Percentiles rank a stretch among this genome's conserved stretches.
phyloP scores from a whole-genome alignment of 2,329 filamentous ascomycete species.

The Trichothecium sympodiale region DNA sequence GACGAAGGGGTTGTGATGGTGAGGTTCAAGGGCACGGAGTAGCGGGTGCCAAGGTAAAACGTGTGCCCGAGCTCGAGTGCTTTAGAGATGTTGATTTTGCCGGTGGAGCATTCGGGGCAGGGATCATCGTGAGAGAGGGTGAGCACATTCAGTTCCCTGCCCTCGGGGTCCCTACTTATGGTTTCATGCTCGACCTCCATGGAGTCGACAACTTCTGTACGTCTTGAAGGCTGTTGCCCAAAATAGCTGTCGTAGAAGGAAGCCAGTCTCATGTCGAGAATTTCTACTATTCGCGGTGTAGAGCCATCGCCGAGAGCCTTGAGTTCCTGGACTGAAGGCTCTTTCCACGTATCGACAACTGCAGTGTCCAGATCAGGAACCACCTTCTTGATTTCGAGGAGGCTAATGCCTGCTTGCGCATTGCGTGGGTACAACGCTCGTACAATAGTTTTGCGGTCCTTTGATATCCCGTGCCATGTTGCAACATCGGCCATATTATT shows the following conservation, averaged over 20 bases:
- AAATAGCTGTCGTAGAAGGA: slow-evolving; percentile 9
- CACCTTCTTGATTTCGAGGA: slow-evolving; percentile 52
- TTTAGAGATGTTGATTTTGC: slow-evolving; percentile 52
- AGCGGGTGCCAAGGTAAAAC: slow-evolving; percentile 84
- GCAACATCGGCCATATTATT: slow-evolving; percentile 10
- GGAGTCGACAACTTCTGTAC: background rate
- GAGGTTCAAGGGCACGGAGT: slow-evolving; percentile 65
- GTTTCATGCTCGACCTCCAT: slow-evolving; percentile 2
- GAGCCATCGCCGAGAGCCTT: slow-evolving; percentile 1
- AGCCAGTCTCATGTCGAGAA: slow-evolving; percentile 21
- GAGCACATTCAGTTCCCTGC: slow-evolving; percentile 44
- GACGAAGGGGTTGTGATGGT: slow-evolving; percentile 33
- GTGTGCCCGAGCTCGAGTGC: slow-evolving; percentile 91
- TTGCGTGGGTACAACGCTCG: slow-evolving; percentile 53
- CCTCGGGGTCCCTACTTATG: slow-evolving; percentile 4
- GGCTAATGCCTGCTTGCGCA: slow-evolving; percentile 26
- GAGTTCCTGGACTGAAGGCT: background rate
- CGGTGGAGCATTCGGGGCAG: slow-evolving; percentile 60
- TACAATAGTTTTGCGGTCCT: slow-evolving; percentile 56
- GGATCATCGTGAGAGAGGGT: slow-evolving; percentile 54
- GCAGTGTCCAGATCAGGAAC: slow-evolving; percentile 57
- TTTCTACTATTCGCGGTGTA: slow-evolving; percentile 16
- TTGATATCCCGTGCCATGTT: slow-evolving; percentile 54
- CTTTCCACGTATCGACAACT: background rate
- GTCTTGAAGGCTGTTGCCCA: slow-evolving; percentile 6